These are phyloP conservation scores for Coniochaeta sp. DNA, from an alignment of 2,329 filamentous ascomycete genomes.

Conservation along the genomic window DNA sequence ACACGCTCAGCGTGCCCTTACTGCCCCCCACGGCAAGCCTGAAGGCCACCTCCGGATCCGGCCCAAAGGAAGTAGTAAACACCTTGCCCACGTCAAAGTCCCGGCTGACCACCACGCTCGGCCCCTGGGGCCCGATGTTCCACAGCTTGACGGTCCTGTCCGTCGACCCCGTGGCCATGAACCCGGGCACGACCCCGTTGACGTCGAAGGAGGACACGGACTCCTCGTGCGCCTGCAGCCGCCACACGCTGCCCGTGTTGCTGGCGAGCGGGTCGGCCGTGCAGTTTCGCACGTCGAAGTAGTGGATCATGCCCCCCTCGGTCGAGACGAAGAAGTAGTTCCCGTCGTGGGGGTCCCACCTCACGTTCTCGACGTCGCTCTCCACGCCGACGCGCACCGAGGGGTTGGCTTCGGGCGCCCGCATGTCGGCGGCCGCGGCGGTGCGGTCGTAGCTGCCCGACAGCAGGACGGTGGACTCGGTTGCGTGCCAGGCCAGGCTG, in stretches of 20 bases:
- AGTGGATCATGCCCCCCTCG: constrained; percentile 85
- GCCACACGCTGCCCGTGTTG: constrained; percentile 78
- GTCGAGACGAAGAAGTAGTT: constrained; percentile 96
- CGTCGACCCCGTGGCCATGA: constrained; percentile 85
- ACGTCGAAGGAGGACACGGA: constrained; percentile 88
- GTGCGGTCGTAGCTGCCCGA: constrained; percentile 95
- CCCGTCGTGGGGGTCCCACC: constrained; percentile 87
- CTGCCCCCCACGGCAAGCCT: constrained; percentile 88
- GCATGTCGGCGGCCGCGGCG: constrained; percentile 92
- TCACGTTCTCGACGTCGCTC: constrained; percentile 86
- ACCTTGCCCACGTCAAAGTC: constrained; percentile 93
- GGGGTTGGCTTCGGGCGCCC: constrained; percentile 73
- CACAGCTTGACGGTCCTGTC: constrained; percentile 96
- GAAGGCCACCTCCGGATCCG: constrained; percentile 86
- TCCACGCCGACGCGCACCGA: constrained; percentile 82
- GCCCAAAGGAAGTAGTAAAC: constrained; percentile 84
- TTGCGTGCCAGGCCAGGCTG: constrained; percentile 86
- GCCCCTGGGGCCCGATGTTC: constrained; percentile 77
- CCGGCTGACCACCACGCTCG: constrained; percentile 82
- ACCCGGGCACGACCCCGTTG: constrained; percentile 83
- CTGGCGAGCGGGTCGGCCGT: constrained; percentile 65
- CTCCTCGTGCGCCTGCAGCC: constrained; percentile 89
- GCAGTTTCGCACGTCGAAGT: constrained; percentile 76
- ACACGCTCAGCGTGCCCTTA: constrained; percentile 86
- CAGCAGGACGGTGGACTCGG: constrained; percentile 78